These are phyloP conservation scores for Hansfordia pulvinata DNA, from an alignment of 2,329 filamentous ascomycete species.

Conservation along the genomic window DNA sequence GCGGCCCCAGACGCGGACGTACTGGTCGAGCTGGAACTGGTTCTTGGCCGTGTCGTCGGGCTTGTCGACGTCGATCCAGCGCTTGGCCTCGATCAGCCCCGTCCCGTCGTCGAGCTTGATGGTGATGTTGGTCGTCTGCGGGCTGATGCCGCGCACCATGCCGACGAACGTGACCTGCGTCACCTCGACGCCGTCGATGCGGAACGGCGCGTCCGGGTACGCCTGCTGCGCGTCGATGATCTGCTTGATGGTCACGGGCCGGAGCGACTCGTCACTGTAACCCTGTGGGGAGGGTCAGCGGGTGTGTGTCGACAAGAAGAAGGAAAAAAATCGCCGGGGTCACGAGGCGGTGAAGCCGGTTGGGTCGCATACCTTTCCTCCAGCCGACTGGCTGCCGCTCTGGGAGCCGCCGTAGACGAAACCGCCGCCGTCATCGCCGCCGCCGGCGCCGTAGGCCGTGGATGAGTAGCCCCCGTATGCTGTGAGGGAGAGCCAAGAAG, in stretches of 20 bases:
- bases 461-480: slow-evolving; percentile 31
- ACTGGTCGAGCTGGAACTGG: slow-evolving; percentile 57
- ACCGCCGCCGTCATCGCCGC: slow-evolving; percentile 46
- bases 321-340: no score
- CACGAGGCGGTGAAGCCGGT: neutral
- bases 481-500: no score
- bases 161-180: slow-evolving; percentile 76
- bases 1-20: slow-evolving; percentile 76
- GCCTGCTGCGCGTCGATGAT: slow-evolving; percentile 70
- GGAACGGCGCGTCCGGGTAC: slow-evolving; percentile 61
- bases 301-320: neutral
- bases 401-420: slow-evolving; percentile 49
- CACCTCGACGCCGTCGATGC: slow-evolving; percentile 64
- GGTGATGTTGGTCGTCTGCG: slow-evolving; percentile 82
- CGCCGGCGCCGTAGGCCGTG: slow-evolving; percentile 37
- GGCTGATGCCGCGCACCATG: slow-evolving; percentile 75
- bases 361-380: slow-evolving; percentile 11
- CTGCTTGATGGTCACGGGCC: slow-evolving; percentile 93
- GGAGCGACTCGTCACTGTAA: slow-evolving; percentile 72
- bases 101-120: slow-evolving; percentile 95
- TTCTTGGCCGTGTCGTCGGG: slow-evolving; percentile 31
- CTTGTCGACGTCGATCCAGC: slow-evolving; percentile 61
- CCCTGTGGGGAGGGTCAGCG: slow-evolving; percentile 21
- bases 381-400: slow-evolving; percentile 38
- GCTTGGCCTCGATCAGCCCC: slow-evolving; percentile 79